Evolutionary conservation across 805 yeast genomes (phyloP), one percentile per base, ranked within the genome.

Genomic region (Yarrowia porcina): DNA sequence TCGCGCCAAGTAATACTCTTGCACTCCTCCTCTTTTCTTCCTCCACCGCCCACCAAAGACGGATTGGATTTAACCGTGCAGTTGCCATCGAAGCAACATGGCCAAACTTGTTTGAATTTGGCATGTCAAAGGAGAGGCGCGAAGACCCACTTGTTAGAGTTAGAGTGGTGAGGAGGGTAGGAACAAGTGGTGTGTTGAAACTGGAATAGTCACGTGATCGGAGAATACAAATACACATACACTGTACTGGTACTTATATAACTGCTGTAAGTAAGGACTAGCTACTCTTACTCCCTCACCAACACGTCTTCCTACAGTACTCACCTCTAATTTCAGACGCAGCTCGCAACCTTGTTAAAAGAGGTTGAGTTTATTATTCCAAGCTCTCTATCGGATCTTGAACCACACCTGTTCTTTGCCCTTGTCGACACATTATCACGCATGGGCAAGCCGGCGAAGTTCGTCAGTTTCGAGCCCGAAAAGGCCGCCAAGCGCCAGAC

Each of bases 81-180:
- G 56, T 49, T 49, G 32, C 56, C 56, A 49, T 49, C 56, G 56
- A 49, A 49, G 56, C 56, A 49, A 49, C 56, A 49, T 49, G 56
- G 39, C 30, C n/a, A 49, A 33, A 32, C 39, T 21, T 28, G 36
- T 30, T 45, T 45, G 52, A 28, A 45, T 30, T 45, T 45, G 27
- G 50, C 25, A 45, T 49, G n/a, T 33, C 32, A 49, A 47, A 4
- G 15, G 39, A 21, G 39, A 45, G 52, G 52, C 52, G 52, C 52
- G 36, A 30, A 45, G 52, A 45, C 52, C 52, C 52, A 45, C 52
- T 45, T 45, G 49, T 28, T 45, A 28, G 52, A 45, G 52, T 45
- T 45, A 36, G 20, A 8, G 28, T 25, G 28, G 28, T 25, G n/a
- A 25, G 28, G 28, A 5, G 28, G 8, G 28, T 5, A 4, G 28